Percentiles rank a stretch among this genome's conserved stretches.
Conservation (phyloP, 495 filamentous ascomycete species). For the Aspergillus ellipticus region DNA sequence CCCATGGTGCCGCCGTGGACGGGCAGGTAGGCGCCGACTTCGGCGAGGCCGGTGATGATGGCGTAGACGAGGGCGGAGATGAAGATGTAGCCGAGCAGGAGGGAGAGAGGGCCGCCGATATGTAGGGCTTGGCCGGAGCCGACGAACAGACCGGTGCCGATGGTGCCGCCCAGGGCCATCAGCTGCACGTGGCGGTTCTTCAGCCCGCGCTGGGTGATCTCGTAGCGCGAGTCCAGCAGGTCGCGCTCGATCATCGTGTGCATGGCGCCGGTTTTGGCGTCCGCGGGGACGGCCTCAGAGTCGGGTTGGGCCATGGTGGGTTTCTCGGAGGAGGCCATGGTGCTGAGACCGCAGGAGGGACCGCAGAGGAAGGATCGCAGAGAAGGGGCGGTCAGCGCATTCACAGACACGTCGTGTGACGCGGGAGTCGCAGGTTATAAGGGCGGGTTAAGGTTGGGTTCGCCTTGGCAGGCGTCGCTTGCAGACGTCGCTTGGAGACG, state of each 20-base stretch:
- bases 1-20: conserved; percentile 56
- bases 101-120: conserved; percentile 56
- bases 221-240: conserved; percentile 38
- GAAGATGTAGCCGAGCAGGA: conserved; percentile 63
- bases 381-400: neutral
- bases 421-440: neutral
- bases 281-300: neutral
- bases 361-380: neutral
- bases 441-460: neutral
- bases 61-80: conserved; percentile 58
- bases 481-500: neutral
- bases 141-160: conserved; percentile 59
- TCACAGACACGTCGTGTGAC: neutral
- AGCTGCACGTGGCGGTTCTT: conserved; percentile 61
- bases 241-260: conserved; percentile 33
- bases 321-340: conserved; percentile 4
- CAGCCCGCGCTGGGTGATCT: conserved; percentile 38
- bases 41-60: conserved; percentile 60
- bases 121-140: conserved; percentile 58
- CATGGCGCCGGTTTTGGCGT: conserved; percentile 13
- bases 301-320: neutral
- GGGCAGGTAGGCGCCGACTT: conserved; percentile 63
- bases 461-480: neutral
- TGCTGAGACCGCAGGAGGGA: neutral
- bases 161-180: conserved; percentile 65